Evolutionary conservation across 768 basidiomycete species (phyloP), one percentile per base, ranked within the genome.

Genomic region (Panellus pusillus): DNA sequence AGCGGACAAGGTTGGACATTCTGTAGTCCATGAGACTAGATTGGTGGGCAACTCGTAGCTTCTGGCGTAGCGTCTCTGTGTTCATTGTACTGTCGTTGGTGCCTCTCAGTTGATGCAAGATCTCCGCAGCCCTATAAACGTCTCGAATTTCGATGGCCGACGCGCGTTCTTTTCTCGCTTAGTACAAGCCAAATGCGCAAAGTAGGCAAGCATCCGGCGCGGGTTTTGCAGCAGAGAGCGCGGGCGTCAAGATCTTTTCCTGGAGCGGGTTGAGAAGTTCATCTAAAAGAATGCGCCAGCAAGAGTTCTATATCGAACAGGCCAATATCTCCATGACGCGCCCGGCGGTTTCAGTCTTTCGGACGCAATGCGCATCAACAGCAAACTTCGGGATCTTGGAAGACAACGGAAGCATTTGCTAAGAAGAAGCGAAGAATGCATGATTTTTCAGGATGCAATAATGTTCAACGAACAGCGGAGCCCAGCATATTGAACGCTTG

Each of bases 301-400:
- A 60, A 47, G 3, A 46, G 38, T 39, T 60, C 54, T 24, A 60
- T 46, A 28, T 60, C 58, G 1, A 60, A 47, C 18, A 60, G 54
- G 27, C 50, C 52, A n/a, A n/a, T n/a, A n/a, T n/a, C n/a, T n/a
- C n/a, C n/a, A n/a, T n/a, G n/a, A n/a, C n/a, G n/a, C n/a, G n/a
- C n/a, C n/a, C n/a, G n/a, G n/a, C n/a, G n/a, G n/a, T n/a, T n/a
- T n/a, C n/a, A n/a, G n/a, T n/a, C n/a, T n/a, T n/a, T n/a, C n/a
- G n/a, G n/a, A n/a, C n/a, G n/a, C n/a, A n/a, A n/a, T n/a, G n/a
- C n/a, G n/a, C n/a, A n/a, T n/a, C n/a, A n/a, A n/a, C n/a, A n/a
- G n/a, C n/a, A n/a, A n/a, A n/a, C n/a, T n/a, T n/a, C n/a, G n/a
- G n/a, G n/a, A n/a, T n/a, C n/a, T n/a, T n/a, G n/a, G n/a, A n/a